Percentiles rank a stretch among this genome's conserved stretches.
Evolutionary conservation across 768 basidiomycete genomes (phyloP).

Genomic region (Royoungia palumana): DNA sequence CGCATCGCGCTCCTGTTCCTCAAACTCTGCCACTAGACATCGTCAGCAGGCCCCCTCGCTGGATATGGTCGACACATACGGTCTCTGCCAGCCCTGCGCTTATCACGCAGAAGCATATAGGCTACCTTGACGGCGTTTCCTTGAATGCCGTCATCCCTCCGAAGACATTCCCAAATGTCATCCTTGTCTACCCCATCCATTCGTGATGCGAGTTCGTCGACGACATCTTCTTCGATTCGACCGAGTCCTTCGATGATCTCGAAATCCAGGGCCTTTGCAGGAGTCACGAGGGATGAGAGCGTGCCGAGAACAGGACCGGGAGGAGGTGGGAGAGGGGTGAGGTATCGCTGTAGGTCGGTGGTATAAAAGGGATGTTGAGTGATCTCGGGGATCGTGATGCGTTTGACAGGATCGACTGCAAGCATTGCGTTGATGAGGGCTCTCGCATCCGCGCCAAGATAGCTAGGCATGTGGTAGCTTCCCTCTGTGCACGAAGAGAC

Average conservation of each 20-base stretch:
- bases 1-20: slow-evolving; percentile 84
- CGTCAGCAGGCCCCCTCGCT: slow-evolving; percentile 10
- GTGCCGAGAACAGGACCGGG: slow-evolving; percentile 76
- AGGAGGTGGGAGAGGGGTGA: slow-evolving; percentile 74
- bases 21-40: slow-evolving; percentile 63
- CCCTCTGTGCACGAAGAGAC: slow-evolving; percentile 56
- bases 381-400: slow-evolving; percentile 92
- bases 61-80: slow-evolving; percentile 48
- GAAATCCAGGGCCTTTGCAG: slow-evolving; percentile 66
- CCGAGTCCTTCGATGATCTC: slow-evolving; percentile 92
- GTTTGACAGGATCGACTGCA: slow-evolving; percentile 89
- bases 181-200: slow-evolving; percentile 76
- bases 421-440: slow-evolving; percentile 87
- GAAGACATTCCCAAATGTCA: slow-evolving; percentile 84
- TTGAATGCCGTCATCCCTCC: slow-evolving; percentile 76
- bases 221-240: slow-evolving; percentile 86
- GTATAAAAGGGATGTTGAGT: slow-evolving; percentile 89
- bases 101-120: slow-evolving; percentile 90
- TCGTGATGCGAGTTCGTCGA: slow-evolving; percentile 71
- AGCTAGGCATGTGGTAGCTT: slow-evolving; percentile 78
- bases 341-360: slow-evolving; percentile 80
- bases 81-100: slow-evolving; percentile 77
- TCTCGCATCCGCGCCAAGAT: slow-evolving; percentile 74
- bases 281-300: slow-evolving; percentile 67
- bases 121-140: slow-evolving; percentile 96